Base-by-base conservation (phyloP, 352 stramenopile species). In the Phytopythium montanum region DNA sequence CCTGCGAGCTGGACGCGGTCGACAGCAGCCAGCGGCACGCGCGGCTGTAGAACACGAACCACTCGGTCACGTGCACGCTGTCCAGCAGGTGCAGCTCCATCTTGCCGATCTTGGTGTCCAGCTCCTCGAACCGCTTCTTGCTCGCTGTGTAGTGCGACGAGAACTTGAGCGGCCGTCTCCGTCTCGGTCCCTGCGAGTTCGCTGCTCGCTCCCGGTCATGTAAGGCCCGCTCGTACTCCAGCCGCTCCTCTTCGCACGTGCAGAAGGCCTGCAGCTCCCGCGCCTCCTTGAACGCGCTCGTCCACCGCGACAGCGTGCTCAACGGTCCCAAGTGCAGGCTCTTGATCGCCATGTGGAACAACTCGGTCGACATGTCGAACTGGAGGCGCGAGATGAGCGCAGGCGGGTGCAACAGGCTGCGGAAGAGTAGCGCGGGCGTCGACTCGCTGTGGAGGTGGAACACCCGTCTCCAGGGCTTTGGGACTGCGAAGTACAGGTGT, bases 271-370 rank as follows among this genome's bases (percentile, higher is more conserved):
- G 61, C 10, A 83, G 63, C 51, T 83, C 73, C 8, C 75, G 61
- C 14, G 69, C 72, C 33, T 86, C 73, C 39, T 75, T 74, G 14
- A 76, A 56, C 16, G 62, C 54, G 12, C 60, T 33, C 19, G 80
- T 54, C 5, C 73, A 54, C 16, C 68, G 66, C 25, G 65, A 62
- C 10, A 83, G 50, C 25, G 76, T 68, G 9, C 69, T 60, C 26
- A 83, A 56, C 1, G 76, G 76, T 0, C 76, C 76, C 19, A 76
- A 60, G 56, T 86, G 76, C 36, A 86, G 62, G n/a, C 55, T 57
- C 34, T 72, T 67, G 42, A 86, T 67, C 18, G 69, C 60, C 54
- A 86, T 54, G 64, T 79, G 75, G 34, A 82, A 65, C 19, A 80
- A 29, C 59, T 81, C 66, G 13, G 69, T 78, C 39, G 73, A 61